Evolutionary conservation across 140 eudicot species (phyloP), one percentile per base, ranked within the genome.

Genomic region (Bidens hawaiensis): DNA sequence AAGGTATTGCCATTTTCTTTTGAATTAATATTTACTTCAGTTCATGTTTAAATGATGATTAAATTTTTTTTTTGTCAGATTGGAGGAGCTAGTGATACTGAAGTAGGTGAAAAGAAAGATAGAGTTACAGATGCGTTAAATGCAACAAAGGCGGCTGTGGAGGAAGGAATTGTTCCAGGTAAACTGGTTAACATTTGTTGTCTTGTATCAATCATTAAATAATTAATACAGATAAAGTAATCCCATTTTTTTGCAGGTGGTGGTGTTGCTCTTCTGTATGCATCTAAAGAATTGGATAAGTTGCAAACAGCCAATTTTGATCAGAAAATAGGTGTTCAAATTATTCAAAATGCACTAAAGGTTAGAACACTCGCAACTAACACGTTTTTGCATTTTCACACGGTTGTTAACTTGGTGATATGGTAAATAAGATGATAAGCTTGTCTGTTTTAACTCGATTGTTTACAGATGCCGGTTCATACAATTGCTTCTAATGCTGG

Each of bases 101-200:
- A 89, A 79, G 95, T 89, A 50, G 60, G 95, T 61, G 97, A 89
- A 75, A 89, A 89, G 75, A 89, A 89, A 55, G 97, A 85, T 74
- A 81, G 95, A 60, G 95, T 83, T 38, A 86, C 95, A 49, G 95
- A 89, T 81, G 95, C 95, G 47, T 59, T 89, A 22, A 85, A 89
- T 75, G 93, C 97, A 74, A 89, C 97, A 18, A 85, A 86, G 74
- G 97, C 97, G 28, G 97, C 97, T 43, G 97, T 89, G 13, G 97
- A 85, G 40, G 97, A 89, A 73, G 97, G 97, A 58, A 86, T 89
- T 43, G 93, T 89, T 9, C 93, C 97, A 5, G 97, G 95, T 85
- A 67, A 25, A 33, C 15, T 33, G 43, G 36, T 13, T 17, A 48
- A 40, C 33, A 0, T n/a, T 28, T 54, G 45, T 4, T 49, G 5